Base-by-base conservation (phyloP, 1,284 basidiomycete species). In the Malassezia obtusa region DNA sequence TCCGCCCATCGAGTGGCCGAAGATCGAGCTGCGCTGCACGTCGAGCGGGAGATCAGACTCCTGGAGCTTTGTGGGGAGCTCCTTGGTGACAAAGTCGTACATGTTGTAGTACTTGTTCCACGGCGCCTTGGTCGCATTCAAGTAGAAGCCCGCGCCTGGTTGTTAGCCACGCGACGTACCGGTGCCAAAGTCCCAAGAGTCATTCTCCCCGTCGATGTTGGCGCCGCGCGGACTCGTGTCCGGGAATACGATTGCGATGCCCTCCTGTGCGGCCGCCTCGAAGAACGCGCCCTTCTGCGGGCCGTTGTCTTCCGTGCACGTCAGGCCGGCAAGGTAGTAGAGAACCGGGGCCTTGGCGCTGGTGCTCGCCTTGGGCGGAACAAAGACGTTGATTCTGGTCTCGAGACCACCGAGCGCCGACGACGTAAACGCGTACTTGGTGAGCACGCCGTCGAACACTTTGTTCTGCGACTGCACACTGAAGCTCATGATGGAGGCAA, bases 201-300 rank as follows among this genome's bases (percentile, higher is more conserved):
- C 83, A 76, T 98, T 90, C 44, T 76, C 78, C 33, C 86, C 89
- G 50, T 85, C 82, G 53, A 90, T 80, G n/a, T 83, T 84, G 1
- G 92, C 91, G 1, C 89, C 90, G 28, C 92, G 81, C 2, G 94
- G 94, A 35, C 86, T 89, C 0, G 94, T 98, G 73, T 99, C 94
- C 0, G 94, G 89, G 75, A 95, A 94, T 36, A 98, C 82, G 44
- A 98, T 77, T 0, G 92, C 91, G 53, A 99, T 84, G 4, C 85
- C 63, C 51, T 59, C 49, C n/a, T 58, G 25, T 1, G 63, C 62
- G 3, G 71, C 71, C 7, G 64, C 62, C 17, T 41, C 44, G 45
- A 70, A 70, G 35, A 73, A 60, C 25, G 54, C 58, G 28, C 64
- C 71, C 52, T 73, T 73, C 47, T 73, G 69, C 5, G 67, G 67